Percentiles rank a stretch among this genome's conserved stretches.
These are phyloP conservation scores for Infundibulicybe gibba DNA, from an alignment of 768 basidiomycete genomes.

Conservation along the genomic window DNA sequence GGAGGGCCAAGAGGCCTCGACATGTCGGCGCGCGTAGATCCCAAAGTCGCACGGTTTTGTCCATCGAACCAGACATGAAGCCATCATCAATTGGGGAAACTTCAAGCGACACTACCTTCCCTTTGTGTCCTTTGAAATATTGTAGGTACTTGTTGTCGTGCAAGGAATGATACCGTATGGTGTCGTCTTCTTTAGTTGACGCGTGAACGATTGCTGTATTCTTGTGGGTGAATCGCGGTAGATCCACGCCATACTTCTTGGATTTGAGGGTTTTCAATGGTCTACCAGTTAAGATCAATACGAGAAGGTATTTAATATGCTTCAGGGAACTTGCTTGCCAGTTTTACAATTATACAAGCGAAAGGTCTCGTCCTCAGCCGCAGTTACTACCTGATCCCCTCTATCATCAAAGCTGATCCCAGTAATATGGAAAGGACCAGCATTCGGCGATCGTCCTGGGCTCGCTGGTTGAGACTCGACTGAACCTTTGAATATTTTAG, in stretches of 20 bases:
- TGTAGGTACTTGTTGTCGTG: constrained; percentile 96
- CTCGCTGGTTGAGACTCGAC: constrained; percentile 60
- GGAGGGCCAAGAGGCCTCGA: constrained; percentile 74
- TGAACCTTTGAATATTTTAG: constrained; percentile 82
- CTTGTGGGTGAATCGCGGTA: constrained; percentile 94
- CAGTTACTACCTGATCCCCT: constrained; percentile 84
- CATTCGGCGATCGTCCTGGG: constrained; percentile 33
- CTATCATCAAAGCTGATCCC: constrained; percentile 89
- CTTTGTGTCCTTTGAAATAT: constrained; percentile 95
- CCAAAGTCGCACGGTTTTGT: constrained; percentile 96
- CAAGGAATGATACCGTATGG: constrained; percentile 88
- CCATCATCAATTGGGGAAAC: constrained; percentile 92
- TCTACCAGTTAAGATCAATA: constrained; percentile 36
- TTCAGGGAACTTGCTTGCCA: constrained; percentile 78
- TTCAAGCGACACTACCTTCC: constrained; percentile 83
- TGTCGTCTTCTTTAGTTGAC: constrained; percentile 94
- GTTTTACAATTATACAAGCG: constrained; percentile 83
- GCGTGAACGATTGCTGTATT: constrained; percentile 82
- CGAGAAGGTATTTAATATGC: constrained; percentile 13
- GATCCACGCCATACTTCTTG: constrained; percentile 95
- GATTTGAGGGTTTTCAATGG: constrained; percentile 77
- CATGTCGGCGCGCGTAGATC: constrained; percentile 81
- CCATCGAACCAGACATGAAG: constrained; percentile 92
- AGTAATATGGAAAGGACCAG: constrained; percentile 74
- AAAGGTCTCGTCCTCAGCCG: constrained; percentile 91